Percentiles rank a stretch among this genome's conserved stretches.
Conservation (phyloP, 768 basidiomycete genomes). For the Leccinum barrowsii region DNA sequence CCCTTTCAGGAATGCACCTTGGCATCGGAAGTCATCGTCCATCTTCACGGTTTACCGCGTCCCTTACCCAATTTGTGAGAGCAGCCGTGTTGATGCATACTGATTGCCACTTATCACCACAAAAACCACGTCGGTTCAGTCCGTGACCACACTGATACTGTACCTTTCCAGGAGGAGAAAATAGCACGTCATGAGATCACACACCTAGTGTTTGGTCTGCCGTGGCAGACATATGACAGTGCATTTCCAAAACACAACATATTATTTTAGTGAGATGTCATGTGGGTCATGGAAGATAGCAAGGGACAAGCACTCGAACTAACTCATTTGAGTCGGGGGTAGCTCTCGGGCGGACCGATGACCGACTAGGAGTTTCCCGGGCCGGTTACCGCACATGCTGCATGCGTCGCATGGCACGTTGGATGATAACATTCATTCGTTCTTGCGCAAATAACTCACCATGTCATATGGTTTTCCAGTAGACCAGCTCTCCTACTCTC, state of each 20-base stretch:
- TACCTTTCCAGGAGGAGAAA: background rate
- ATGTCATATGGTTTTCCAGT: background rate
- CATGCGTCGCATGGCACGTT: background rate
- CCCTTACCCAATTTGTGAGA: background rate
- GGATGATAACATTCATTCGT: no score
- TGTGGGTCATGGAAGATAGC: background rate
- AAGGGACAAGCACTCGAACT: background rate
- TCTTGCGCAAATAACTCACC: background rate
- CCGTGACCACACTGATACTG: background rate
- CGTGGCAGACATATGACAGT: background rate
- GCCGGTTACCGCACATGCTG: background rate
- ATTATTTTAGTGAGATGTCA: background rate
- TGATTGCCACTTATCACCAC: slow-evolving; percentile 1
- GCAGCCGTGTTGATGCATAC: background rate
- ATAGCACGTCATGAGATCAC: background rate
- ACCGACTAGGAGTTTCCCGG: background rate
- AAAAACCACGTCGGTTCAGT: background rate
- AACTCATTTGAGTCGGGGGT: background rate
- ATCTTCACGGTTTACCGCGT: background rate
- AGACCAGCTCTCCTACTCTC: background rate
- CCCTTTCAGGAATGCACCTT: background rate
- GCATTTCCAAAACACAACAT: background rate
- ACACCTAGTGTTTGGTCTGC: background rate
- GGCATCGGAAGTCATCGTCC: background rate
- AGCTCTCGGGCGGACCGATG: background rate